A percentile compares a stretch with the other conserved stretches of the same genome.
Conservation (phyloP, 257 asterid genomes). For the Cinchona pubescens region DNA sequence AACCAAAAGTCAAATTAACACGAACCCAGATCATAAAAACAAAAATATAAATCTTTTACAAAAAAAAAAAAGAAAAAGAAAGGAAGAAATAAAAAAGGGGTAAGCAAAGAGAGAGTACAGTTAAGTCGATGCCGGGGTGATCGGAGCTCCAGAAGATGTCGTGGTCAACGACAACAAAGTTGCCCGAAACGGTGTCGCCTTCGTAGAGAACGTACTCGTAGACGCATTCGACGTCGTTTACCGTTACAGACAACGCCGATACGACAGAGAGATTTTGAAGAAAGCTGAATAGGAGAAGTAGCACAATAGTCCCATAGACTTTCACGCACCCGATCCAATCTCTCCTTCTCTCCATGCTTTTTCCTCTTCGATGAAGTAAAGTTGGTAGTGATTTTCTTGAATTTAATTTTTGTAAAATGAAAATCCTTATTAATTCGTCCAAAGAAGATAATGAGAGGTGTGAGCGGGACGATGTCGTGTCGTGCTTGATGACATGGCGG, state of each 20-base stretch:
- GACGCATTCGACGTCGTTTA: slow-evolving; percentile 67
- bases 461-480: neutral
- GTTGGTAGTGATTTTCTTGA: neutral
- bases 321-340: slow-evolving; percentile 24
- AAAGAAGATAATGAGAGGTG: neutral
- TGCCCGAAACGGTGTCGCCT: slow-evolving; percentile 76
- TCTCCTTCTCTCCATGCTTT: slow-evolving; percentile 30
- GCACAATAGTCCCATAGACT: slow-evolving; percentile 29
- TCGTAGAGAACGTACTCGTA: slow-evolving; percentile 71
- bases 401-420: slow-evolving; percentile 2
- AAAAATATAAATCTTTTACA: no score
- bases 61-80: neutral
- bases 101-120: slow-evolving; percentile 31
- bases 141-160: slow-evolving; percentile 73
- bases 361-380: slow-evolving; percentile 14
- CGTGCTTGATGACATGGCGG: neutral
- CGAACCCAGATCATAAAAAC: neutral
- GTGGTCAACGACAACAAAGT: slow-evolving; percentile 74
- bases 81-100: neutral
- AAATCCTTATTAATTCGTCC: neutral
- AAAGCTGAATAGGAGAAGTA: slow-evolving; percentile 40
- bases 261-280: slow-evolving; percentile 31
- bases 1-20: neutral
- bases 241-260: slow-evolving; percentile 54
- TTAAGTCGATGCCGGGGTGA: slow-evolving; percentile 73